Evolutionary conservation across 2,329 filamentous ascomycete genomes (phyloP).

Genomic region (Cryphonectria carpinicola): DNA sequence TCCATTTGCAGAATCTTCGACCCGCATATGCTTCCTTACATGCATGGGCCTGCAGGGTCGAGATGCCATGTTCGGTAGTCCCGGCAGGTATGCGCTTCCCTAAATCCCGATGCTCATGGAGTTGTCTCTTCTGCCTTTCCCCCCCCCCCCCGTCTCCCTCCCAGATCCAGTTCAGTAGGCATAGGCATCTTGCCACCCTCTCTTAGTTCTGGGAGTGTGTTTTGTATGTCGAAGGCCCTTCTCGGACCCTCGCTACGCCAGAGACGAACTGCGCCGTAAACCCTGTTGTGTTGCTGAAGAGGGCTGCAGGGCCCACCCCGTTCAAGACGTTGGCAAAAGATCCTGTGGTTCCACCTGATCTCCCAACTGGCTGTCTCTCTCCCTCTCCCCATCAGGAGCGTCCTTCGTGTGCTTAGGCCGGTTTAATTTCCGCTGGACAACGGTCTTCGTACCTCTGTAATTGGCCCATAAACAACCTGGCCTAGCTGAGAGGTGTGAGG

Average conservation of each 20-base stretch:
- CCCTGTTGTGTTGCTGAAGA: slow-evolving; percentile 1
- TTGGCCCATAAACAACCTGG: slow-evolving; percentile 20
- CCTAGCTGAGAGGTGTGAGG: slow-evolving; percentile 17
- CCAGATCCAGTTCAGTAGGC: background rate
- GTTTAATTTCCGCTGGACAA: slow-evolving; percentile 14
- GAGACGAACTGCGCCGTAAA: slow-evolving; percentile 8
- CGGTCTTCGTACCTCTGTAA: slow-evolving; percentile 14
- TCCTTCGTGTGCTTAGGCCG: slow-evolving; percentile 12
- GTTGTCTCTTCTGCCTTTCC: slow-evolving; percentile 5
- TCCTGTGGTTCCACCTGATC: slow-evolving; percentile 1
- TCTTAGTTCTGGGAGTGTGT: slow-evolving; percentile 2
- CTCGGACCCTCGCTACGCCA: slow-evolving; percentile 5
- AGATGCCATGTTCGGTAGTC: slow-evolving; percentile 12
- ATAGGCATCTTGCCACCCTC: background rate
- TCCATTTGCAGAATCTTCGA: slow-evolving; percentile 17
- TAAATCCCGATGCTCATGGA: slow-evolving; percentile 10
- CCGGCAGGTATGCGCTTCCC: background rate
- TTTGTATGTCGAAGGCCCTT: background rate
- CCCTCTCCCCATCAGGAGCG: slow-evolving; percentile 7
- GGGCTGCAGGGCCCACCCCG: slow-evolving; percentile 5
- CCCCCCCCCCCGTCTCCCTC: background rate
- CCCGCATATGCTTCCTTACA: slow-evolving; percentile 1
- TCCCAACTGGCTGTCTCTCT: background rate
- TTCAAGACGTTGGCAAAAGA: slow-evolving; percentile 14
- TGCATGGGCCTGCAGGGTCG: slow-evolving; percentile 23